Percentiles rank a stretch among this genome's conserved stretches.
Evolutionary conservation across 2,329 filamentous ascomycete genomes (phyloP).

Genomic region (Coleophoma crateriformis): DNA sequence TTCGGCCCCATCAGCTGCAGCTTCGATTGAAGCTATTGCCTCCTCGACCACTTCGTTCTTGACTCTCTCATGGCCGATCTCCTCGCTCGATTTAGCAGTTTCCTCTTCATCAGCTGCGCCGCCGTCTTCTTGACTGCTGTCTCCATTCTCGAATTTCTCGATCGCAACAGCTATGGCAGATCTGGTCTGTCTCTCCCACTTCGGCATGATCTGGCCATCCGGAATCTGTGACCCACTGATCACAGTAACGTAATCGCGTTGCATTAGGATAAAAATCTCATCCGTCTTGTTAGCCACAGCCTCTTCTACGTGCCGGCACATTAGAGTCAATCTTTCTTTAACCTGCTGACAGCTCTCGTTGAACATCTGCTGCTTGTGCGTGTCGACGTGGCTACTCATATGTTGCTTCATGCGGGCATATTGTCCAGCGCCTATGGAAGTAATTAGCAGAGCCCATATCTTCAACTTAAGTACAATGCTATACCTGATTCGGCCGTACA

Average conservation of each 20-base stretch:
- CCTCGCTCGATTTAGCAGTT: neutral
- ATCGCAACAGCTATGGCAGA: constrained; percentile 1
- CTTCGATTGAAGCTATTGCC: neutral
- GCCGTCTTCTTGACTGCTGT: neutral
- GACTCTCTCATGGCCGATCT: too few species aligned
- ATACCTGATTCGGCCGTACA: constrained; percentile 39
- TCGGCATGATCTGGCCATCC: constrained; percentile 20
- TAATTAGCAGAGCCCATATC: neutral
- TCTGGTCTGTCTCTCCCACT: constrained; percentile 20
- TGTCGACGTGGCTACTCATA: constrained; percentile 40
- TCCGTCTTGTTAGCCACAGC: constrained; percentile 22
- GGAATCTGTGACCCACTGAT: constrained; percentile 18
- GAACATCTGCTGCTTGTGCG: constrained; percentile 42
- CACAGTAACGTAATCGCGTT: constrained; percentile 26
- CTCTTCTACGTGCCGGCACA: constrained; percentile 25
- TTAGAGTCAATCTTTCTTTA: constrained; percentile 29
- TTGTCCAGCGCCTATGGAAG: constrained; percentile 30
- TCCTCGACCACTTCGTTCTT: neutral
- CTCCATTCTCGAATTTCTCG: neutral
- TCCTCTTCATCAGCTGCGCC: neutral
- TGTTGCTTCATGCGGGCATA: constrained; percentile 45
- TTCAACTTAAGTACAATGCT: neutral
- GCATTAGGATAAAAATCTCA: constrained; percentile 23
- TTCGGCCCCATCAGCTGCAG: neutral
- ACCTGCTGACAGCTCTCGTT: constrained; percentile 35